Conservation (phyloP, 495 filamentous ascomycete genomes). For the Daldinia decipiens region DNA sequence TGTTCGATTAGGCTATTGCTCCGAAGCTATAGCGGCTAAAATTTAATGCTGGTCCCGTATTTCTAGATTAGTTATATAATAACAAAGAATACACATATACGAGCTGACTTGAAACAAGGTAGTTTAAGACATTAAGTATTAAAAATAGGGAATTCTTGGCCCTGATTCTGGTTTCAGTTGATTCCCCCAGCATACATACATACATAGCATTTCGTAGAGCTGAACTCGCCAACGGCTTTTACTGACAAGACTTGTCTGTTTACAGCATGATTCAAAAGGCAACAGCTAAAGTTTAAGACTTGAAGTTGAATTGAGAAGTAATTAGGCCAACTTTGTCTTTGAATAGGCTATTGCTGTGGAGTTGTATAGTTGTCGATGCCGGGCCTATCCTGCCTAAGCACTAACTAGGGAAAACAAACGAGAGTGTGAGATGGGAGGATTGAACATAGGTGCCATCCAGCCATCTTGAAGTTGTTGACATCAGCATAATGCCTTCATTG, state of each 20-base stretch:
- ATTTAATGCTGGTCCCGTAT: not conserved
- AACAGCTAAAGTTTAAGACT: not conserved
- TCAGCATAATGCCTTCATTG: not conserved
- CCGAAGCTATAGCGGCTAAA: not conserved
- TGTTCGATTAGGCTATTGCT: not conserved
- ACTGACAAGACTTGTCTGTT: not conserved
- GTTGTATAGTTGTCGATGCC: not conserved
- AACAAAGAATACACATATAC: not conserved
- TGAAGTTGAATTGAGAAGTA: not conserved
- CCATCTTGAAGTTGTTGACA: not conserved
- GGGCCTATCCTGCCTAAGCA: not conserved
- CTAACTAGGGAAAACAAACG: not conserved
- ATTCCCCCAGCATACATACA: not conserved
- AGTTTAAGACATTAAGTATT: not conserved
- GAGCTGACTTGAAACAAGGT: not conserved
- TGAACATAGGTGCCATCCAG: no score
- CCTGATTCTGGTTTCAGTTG: not conserved
- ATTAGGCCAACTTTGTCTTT: not conserved
- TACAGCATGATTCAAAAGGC: not conserved
- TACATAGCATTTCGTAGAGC: not conserved
- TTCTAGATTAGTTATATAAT: not conserved
- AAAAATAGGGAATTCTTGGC: not conserved
- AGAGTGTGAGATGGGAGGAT: not conserved
- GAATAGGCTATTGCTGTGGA: constrained; percentile 2
- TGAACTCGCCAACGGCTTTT: not conserved